Evolutionary conservation across 2,329 filamentous ascomycete species (phyloP), one percentile per base, ranked within the genome.

Genomic region (Plectosphaerella plurivora): DNA sequence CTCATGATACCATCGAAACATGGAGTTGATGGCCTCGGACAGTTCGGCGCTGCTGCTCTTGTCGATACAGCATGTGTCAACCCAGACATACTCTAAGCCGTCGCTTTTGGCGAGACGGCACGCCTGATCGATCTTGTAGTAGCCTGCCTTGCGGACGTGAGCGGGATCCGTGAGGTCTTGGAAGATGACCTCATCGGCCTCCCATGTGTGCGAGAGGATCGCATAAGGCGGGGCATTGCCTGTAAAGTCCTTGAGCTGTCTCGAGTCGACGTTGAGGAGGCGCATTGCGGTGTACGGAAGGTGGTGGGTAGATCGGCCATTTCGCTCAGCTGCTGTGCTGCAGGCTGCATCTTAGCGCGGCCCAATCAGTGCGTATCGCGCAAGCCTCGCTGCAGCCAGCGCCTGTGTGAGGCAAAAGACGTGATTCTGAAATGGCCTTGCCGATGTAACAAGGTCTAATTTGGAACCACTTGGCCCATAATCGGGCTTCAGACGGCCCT

Each of bases 191-290:
- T 71, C 66, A 1, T 63, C 61, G 1, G 58, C 51, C 9, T 57
- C 61, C 67, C 68, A 70, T 1, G 64, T 68, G 45, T 70, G 68
- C 2, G 67, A 70, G 1, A 72, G 59, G 22, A 71, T 70, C 11
- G 62, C 66, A 49, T 70, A 72, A 0, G 36, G 10, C 1, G 63
- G 65, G 3, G 50, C 37, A 3, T 39, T 24, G 20, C 28, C 53
- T 7, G 57, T 52, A 37, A 64, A 63, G 25, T 53, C 52, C 47
- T 63, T 51, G 6, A 68, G 56, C 4, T 50, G 42, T 8, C 54
- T 45, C 4, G 54, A 61, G 10, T 53, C 20, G 8, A 56, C 54
- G 48, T 67, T 63, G 12, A 67, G 56, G 5, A 67, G 58, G 15
- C 63, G 57, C 64, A 66, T 67, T 12, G 28, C 28, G 28, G 28